Evolutionary conservation across 176 grass and related monocot species (phyloP).

Genomic region (Musa acuminata): DNA sequence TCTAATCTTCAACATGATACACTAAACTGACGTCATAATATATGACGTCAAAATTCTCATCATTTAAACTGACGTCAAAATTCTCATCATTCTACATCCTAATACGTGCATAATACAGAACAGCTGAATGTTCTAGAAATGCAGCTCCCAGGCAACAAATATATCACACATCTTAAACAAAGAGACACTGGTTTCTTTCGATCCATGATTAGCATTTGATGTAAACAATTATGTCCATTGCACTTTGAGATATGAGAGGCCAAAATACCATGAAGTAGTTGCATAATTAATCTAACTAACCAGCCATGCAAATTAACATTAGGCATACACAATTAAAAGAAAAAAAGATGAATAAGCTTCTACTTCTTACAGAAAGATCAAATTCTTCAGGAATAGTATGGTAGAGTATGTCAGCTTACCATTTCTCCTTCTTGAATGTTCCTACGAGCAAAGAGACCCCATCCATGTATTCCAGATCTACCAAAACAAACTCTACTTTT

Average conservation of each 20-base stretch:
- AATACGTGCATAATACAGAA: not conserved
- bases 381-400: conserved; percentile 12
- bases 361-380: not conserved
- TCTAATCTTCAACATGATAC: too few relatives aligned
- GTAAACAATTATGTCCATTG: not conserved
- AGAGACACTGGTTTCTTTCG: not conserved
- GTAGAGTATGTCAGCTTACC: conserved; percentile 34
- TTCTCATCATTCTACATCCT: not conserved
- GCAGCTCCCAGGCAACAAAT: not conserved
- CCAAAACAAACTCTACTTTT: conserved; percentile 96
- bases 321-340: conserved; percentile 4
- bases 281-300: not conserved
- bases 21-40: too few relatives aligned
- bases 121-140: not conserved
- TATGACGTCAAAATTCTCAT: too few relatives aligned
- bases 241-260: not conserved
- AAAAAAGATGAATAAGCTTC: conserved; percentile 1
- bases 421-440: conserved; percentile 99
- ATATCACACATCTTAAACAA: not conserved
- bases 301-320: not conserved
- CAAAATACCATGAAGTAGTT: not conserved
- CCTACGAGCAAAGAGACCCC: conserved; percentile 86
- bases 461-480: conserved; percentile 97
- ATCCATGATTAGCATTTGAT: not conserved
- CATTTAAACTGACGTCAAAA: too few relatives aligned